Conservation (phyloP, 164 flowering plant species). For the grape (Vitis vinifera) region DNA sequence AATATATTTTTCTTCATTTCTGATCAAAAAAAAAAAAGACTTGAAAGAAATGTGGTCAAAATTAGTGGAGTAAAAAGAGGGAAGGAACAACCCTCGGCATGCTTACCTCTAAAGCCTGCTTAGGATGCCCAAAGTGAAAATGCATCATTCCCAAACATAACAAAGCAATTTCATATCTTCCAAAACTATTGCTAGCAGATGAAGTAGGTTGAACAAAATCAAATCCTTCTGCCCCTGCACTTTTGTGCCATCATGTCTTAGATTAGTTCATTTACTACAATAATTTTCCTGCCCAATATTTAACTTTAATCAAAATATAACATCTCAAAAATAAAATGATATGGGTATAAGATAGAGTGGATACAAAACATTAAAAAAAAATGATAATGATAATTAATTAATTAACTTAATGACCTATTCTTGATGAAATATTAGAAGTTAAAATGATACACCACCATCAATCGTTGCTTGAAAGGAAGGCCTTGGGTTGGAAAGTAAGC, state of each 20-base stretch:
- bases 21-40: no score
- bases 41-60: neutral
- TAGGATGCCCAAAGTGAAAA: slow-evolving; percentile 91
- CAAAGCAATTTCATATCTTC: slow-evolving; percentile 83
- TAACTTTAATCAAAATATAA: no score
- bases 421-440: no score
- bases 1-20: no score
- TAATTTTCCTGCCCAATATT: neutral
- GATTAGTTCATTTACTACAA: slow-evolving; percentile 13
- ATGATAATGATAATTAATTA: no score
- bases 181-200: slow-evolving; percentile 43
- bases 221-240: slow-evolving; percentile 96
- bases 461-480: no score
- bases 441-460: no score
- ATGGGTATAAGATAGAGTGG: no score
- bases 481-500: no score
- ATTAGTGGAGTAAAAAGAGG: neutral
- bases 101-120: slow-evolving; percentile 76
- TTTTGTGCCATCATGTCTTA: slow-evolving; percentile 33
- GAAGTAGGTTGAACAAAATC: slow-evolving; percentile 55
- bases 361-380: no score
- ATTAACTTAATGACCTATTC: no score
- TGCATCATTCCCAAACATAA: slow-evolving; percentile 93
- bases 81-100: neutral
- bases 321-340: no score